A percentile compares a stretch with the other conserved stretches of the same genome.
Evolutionary conservation across 805 yeast genomes (phyloP).

Genomic region (Candida stauntonica): DNA sequence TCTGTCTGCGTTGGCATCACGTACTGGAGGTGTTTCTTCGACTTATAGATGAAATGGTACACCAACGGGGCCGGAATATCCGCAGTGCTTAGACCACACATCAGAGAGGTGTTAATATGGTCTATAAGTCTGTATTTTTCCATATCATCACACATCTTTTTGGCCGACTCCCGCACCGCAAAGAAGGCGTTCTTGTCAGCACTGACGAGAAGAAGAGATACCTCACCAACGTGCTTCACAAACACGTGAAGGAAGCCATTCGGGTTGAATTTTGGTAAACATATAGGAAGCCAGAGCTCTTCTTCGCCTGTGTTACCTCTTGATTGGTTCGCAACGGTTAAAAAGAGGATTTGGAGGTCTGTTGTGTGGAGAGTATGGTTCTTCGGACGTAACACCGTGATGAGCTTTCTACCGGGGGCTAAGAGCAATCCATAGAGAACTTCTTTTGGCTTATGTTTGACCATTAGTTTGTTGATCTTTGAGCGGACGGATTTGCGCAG

Average conservation of each 20-base stretch:
- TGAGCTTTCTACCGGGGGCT: slow-evolving; percentile 56
- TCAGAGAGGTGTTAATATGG: slow-evolving; percentile 33
- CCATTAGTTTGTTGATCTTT: slow-evolving; percentile 51
- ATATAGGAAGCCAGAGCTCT: slow-evolving; percentile 91
- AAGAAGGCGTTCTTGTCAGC: slow-evolving; percentile 73
- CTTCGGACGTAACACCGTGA: slow-evolving; percentile 70
- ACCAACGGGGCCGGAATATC: slow-evolving; percentile 56
- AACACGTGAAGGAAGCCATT: slow-evolving; percentile 85
- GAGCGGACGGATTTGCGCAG: slow-evolving; percentile 54
- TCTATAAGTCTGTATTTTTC: slow-evolving; percentile 33
- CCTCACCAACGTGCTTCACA: slow-evolving; percentile 52
- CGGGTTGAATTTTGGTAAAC: slow-evolving; percentile 85
- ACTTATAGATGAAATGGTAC: slow-evolving; percentile 78
- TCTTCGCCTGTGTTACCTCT: slow-evolving; percentile 37
- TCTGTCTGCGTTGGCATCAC: slow-evolving; percentile 32
- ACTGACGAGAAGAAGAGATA: slow-evolving; percentile 43
- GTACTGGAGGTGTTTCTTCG: slow-evolving; percentile 63
- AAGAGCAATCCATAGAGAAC: slow-evolving; percentile 74
- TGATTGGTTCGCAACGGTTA: slow-evolving; percentile 53
- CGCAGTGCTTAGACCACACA: slow-evolving; percentile 40
- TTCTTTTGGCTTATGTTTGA: slow-evolving; percentile 45
- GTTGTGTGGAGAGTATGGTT: slow-evolving; percentile 76
- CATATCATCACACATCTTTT: slow-evolving; percentile 43
- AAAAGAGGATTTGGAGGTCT: slow-evolving; percentile 71
- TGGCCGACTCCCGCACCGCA: slow-evolving; percentile 61